Evolutionary conservation across 2,329 filamentous ascomycete species (phyloP).

Genomic region (Emergomyces orientalis): DNA sequence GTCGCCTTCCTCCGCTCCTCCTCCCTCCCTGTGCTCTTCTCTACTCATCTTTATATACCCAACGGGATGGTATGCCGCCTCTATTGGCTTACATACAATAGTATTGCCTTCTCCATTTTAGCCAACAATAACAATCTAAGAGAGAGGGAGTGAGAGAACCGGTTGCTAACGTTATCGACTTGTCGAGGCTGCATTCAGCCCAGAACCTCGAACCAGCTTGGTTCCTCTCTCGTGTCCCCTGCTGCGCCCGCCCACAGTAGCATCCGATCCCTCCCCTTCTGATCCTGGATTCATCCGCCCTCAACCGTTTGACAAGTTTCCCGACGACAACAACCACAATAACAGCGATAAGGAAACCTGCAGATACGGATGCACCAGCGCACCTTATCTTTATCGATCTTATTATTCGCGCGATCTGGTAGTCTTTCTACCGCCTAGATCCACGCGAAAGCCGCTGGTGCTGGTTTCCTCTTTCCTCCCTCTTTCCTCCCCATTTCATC

Average conservation of each 20-base stretch:
- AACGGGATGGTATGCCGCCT: background rate
- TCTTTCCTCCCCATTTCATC: background rate
- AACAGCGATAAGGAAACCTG: background rate
- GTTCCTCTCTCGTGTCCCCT: background rate
- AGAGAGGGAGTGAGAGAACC: background rate
- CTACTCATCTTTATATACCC: background rate
- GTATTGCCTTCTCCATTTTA: background rate
- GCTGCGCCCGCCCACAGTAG: background rate
- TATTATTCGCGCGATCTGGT: background rate
- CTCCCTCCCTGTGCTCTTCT: background rate
- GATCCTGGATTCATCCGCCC: background rate
- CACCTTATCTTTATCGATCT: background rate
- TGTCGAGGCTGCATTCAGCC: conserved; percentile 8
- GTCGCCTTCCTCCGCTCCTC: background rate
- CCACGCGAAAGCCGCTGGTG: background rate
- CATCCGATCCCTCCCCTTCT: background rate
- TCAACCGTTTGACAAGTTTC: background rate
- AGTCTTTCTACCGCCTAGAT: background rate
- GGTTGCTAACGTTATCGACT: background rate
- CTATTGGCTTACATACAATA: background rate
- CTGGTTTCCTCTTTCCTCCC: background rate
- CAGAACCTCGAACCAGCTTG: conserved; percentile 11
- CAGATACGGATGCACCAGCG: background rate
- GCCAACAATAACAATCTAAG: background rate
- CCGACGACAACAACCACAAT: background rate